Evolutionary conservation across 225 moss, liverwort and hornwort species (phyloP), one percentile per base, ranked within the genome.

Genomic region (Bryum argenteum): DNA sequence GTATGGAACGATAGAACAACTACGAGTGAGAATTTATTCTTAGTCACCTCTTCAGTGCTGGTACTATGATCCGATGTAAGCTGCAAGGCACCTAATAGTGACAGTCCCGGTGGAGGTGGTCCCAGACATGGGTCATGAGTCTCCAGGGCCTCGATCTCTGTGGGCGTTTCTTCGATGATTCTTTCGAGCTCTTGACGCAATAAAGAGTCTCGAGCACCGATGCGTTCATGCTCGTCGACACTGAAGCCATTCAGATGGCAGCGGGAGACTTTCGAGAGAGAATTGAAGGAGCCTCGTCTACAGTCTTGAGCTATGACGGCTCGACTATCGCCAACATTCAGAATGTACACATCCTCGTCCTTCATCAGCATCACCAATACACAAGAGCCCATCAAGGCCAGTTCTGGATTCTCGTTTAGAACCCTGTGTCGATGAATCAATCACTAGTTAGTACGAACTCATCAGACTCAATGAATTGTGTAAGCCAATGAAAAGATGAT

Each of bases 321-420:
- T 65, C 98, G 91, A 66, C 98, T 98, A 75, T 98, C 98, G 67
- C 98, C 98, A 65, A 98, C 98, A 82, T 98, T 98, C 82, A 98
- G 71, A 86, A 98, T 94, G 83, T 98, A 98, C 84, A 98, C 89
- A 79, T 98, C 98, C 77, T 94, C 92, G 75, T 90, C 94, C 83
- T 98, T 98, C 98, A 98, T 98, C 48, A 98, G 85, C 98, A 98
- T 98, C 72, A 98, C 94, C 77, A 98, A 80, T 21, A 98, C 98
- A 87, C 98, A 98, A 21, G 98, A 98, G 47, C 98, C 98, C 98
- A 98, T 94, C 43, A 98, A 79, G 65, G 98, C 98, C 77, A 98
- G 79, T 58, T 98, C 98, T 20, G 98, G 98, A 74, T 94, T 92
- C 70, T 94, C 98, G 66, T 83, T 83, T 44, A 94, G 67, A 39